Evolutionary conservation across 1,139 yeast species (phyloP).

Genomic region (Yamadazyma diddensiae): DNA sequence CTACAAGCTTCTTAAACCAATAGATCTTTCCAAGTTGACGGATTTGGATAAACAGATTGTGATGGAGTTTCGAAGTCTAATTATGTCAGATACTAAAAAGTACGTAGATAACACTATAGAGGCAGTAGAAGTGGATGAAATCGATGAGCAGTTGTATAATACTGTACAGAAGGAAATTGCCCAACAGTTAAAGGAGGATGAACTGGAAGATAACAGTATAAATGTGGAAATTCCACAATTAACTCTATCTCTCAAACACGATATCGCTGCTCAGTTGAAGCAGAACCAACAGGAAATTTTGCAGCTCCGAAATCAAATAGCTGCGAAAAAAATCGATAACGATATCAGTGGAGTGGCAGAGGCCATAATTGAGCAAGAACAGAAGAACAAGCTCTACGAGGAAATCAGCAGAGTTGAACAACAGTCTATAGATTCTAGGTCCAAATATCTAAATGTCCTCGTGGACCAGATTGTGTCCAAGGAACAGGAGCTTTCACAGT

Average conservation of each 20-base stretch:
- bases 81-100: conserved; percentile 49
- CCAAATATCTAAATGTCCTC: conserved; percentile 10
- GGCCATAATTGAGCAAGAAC: background rate
- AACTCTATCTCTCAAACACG: too few relatives aligned
- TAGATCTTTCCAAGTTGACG: conserved; percentile 5
- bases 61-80: conserved; percentile 34
- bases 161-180: conserved; percentile 1
- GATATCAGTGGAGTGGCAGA: background rate
- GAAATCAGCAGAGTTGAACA: conserved; percentile 5
- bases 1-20: conserved; percentile 16
- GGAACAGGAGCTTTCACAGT: conserved; percentile 6
- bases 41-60: conserved; percentile 25
- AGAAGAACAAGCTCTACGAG: conserved; percentile 1
- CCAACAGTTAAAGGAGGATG: background rate
- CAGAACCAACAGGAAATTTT: background rate
- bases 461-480: conserved; percentile 10
- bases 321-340: too few relatives aligned
- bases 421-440: conserved; percentile 7
- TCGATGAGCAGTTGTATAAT: conserved; percentile 32
- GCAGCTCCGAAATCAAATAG: background rate
- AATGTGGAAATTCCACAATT: too few relatives aligned
- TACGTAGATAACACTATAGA: conserved; percentile 20
- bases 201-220: too few relatives aligned
- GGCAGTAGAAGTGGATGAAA: conserved; percentile 30
- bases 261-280: background rate